These are phyloP conservation scores for Straminergon stramineum DNA, from an alignment of 225 moss, liverwort and hornwort species.

Conservation along the genomic window DNA sequence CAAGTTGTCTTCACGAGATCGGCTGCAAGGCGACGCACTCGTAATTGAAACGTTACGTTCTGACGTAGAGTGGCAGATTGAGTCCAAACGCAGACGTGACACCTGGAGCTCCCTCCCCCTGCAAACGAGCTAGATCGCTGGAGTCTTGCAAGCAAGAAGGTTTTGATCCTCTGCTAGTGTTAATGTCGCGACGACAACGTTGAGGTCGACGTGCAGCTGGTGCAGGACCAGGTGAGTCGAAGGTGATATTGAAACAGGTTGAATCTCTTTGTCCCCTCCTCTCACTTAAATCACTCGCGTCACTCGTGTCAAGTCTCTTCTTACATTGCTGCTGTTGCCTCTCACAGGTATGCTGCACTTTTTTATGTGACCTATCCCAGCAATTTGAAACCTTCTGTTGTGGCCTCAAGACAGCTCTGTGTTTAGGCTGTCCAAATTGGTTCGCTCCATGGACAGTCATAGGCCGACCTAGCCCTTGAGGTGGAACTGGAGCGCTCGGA, in stretches of 20 bases:
- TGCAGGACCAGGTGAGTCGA: neutral
- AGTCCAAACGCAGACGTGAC: neutral
- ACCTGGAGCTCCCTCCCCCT: neutral
- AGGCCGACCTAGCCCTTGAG: neutral
- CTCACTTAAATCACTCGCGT: neutral
- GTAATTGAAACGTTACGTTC: neutral
- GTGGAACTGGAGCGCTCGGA: neutral
- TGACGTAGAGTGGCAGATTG: neutral
- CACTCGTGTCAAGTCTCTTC: neutral
- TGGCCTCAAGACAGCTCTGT: neutral
- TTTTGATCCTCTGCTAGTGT: neutral
- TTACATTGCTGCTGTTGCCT: neutral
- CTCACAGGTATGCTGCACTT: neutral
- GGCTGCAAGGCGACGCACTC: constrained; percentile 1
- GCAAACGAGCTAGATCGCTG: neutral
- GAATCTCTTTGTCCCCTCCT: neutral
- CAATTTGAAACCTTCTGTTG: neutral
- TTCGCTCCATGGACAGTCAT: neutral
- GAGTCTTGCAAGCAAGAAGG: neutral
- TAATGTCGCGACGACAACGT: neutral
- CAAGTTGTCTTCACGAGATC: neutral
- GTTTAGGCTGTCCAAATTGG: neutral
- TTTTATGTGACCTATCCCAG: neutral
- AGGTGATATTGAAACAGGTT: neutral
- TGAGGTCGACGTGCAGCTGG: neutral